These are phyloP conservation scores for Spergularia azorica DNA, from an alignment of 179 eudicot species.

Conservation along the genomic window DNA sequence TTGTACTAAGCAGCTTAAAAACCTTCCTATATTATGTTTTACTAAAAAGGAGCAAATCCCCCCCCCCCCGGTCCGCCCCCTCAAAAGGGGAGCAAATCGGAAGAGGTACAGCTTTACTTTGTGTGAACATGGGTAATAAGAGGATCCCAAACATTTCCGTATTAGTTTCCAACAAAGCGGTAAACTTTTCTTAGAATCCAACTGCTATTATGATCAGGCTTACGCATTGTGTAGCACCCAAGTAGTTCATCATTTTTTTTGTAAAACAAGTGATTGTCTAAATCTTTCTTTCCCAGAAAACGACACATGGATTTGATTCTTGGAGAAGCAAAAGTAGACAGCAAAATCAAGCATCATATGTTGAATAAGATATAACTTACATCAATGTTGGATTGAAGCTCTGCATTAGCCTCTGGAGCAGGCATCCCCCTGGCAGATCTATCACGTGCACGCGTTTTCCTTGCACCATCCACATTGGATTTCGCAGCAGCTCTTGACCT, in stretches of 20 bases:
- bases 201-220: no score
- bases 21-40: neutral
- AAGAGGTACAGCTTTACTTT: neutral
- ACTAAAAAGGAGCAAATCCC: neutral
- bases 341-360: neutral
- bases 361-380: conserved; percentile 38
- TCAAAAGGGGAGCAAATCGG: no score
- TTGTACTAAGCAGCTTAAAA: no score
- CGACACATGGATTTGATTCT: neutral
- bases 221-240: neutral
- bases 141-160: no score
- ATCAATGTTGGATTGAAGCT: conserved; percentile 77
- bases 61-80: neutral
- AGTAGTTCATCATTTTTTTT: neutral
- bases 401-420: conserved; percentile 86
- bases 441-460: conserved; percentile 59
- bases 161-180: neutral
- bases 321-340: neutral
- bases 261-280: no score
- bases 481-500: conserved; percentile 60
- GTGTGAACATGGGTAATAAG: no score
- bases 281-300: neutral
- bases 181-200: no score
- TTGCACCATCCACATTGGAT: conserved; percentile 48
- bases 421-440: conserved; percentile 60